Percentiles rank a stretch among this genome's conserved stretches.
Conservation (phyloP, 495 filamentous ascomycete genomes). For the Penicillium maclennaniae region DNA sequence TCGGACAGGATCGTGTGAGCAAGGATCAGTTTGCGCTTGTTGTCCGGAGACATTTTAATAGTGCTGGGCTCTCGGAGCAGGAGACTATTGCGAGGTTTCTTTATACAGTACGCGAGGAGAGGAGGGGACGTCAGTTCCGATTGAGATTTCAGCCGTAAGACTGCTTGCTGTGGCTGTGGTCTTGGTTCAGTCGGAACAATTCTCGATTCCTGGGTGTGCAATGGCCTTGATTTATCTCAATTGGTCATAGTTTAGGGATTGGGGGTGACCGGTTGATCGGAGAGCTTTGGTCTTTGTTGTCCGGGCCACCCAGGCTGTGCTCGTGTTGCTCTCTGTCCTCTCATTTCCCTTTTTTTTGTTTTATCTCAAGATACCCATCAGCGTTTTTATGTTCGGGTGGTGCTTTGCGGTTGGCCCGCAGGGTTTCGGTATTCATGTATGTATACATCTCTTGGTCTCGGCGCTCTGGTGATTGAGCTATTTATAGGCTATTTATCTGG, state of each 20-base stretch:
- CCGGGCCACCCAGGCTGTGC: not conserved
- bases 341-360: slow-evolving; percentile 5
- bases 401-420: not conserved
- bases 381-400: slow-evolving; percentile 19
- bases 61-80: slow-evolving; percentile 74
- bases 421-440: not conserved
- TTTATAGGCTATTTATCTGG: too few relatives aligned
- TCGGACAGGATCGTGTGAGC: slow-evolving; percentile 56
- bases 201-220: not conserved
- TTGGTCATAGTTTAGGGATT: not conserved
- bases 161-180: not conserved
- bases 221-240: not conserved
- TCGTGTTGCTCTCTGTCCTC: not conserved
- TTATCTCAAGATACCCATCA: slow-evolving; percentile 28
- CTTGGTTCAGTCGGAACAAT: not conserved
- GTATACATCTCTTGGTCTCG: not conserved
- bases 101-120: slow-evolving; percentile 67
- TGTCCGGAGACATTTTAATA: slow-evolving; percentile 89
- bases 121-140: slow-evolving; percentile 41
- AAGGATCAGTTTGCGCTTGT: slow-evolving; percentile 77
- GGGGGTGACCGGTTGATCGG: not conserved
- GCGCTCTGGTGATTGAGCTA: not conserved
- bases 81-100: slow-evolving; percentile 85
- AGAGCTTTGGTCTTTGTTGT: not conserved
- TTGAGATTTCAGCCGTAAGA: slow-evolving; percentile 42